phyloP scores from a whole-genome alignment of 257 asterid species.

The Solanum piurae region DNA sequence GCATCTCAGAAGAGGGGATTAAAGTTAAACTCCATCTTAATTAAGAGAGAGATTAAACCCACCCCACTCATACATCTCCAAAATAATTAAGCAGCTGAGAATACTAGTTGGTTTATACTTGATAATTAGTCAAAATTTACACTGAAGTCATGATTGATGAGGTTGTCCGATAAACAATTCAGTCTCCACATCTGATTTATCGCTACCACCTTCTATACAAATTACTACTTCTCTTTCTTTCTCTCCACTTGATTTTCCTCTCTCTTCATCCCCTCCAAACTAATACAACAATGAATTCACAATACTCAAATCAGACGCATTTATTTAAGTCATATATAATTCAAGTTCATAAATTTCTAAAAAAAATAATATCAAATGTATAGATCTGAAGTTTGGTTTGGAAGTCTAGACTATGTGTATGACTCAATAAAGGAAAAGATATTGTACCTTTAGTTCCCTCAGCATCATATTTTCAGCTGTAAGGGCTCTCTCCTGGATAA shows the following conservation, averaged over 20 bases:
- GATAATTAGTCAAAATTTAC: not conserved
- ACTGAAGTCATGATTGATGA: constrained; percentile 14
- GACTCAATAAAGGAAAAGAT: not conserved
- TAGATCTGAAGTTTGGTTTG: too few relatives aligned
- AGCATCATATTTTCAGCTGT: constrained; percentile 68
- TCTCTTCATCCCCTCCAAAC: constrained; percentile 32
- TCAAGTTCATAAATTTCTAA: not conserved
- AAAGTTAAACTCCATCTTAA: not conserved
- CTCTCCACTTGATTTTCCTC: constrained; percentile 20
- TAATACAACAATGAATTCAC: not conserved
- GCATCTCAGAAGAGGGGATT: not conserved
- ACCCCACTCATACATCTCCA: not conserved
- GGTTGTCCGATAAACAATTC: constrained; percentile 80
- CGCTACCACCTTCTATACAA: constrained; percentile 31
- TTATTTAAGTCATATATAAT: not conserved
- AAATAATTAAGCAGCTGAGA: not conserved
- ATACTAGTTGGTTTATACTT: not conserved
- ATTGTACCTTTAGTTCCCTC: constrained; percentile 48
- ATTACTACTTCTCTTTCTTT: constrained; percentile 2
- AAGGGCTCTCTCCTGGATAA: constrained; percentile 55
- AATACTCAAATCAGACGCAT: not conserved
- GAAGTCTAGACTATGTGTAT: too few relatives aligned
- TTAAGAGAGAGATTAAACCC: not conserved
- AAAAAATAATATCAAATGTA: not conserved
- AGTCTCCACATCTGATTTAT: constrained; percentile 78